Evolutionary conservation across 805 yeast species (phyloP), one percentile per base, ranked within the genome.

Genomic region (Yarrowia divulgata): DNA sequence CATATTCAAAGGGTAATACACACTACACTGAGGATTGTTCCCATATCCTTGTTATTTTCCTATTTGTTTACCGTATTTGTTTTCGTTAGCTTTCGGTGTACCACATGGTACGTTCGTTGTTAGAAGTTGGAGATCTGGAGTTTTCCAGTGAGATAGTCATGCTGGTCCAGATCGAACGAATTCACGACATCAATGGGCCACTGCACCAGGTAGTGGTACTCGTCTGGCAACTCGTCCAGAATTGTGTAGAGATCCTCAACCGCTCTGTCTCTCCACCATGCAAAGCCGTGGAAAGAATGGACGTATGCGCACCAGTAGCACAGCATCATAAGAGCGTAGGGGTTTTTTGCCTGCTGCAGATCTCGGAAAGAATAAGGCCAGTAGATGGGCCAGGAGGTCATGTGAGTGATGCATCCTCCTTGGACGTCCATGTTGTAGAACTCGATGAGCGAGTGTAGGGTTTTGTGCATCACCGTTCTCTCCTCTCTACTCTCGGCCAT

Each of bases 231-330:
- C 29, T 40, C 43, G 10, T 57, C 63, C 10, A 57, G 18, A 1
- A 57, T 8, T 5, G 39, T 16, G 10, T 42, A 57, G 29, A 57
- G 35, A 14, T 57, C 63, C 8, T 57, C 48, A 3, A 40, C 48
- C 7, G 63, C 63, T n/a, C 63, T 16, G 37, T 57, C 63, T 57
- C 63, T 23, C 63, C 63, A 57, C 63, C 63, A 57, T 10, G 63
- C 14, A 14, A 4, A 57, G 2, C 42, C 63, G 39, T 57, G 63
- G 48, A 57, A 57, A 8, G 37, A 18, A 16, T 57, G 63, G 10
- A 57, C 63, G 16, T 57, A 57, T 14, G 63, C 63, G n/a, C 63
- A 57, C 48, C 48, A 57, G 37, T 57, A 57, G 19, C 23, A 14
- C 13, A 57, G 18, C 39, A 57, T 23, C n/a, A 57, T 8, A 10